Conservation (phyloP, 768 basidiomycete genomes). For the Rhizopogon rudus region DNA sequence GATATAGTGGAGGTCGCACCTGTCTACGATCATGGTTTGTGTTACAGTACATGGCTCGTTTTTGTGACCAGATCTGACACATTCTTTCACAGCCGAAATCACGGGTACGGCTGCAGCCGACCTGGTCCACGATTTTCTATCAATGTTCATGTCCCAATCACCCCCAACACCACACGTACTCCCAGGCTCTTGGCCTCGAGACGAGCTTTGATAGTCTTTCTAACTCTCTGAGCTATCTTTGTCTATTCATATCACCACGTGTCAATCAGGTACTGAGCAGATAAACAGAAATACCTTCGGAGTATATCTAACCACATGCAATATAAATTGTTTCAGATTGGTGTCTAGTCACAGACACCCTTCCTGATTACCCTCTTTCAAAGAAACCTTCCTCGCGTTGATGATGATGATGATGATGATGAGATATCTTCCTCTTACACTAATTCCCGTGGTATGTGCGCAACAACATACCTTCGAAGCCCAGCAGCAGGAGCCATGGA, state of each 20-base stretch:
- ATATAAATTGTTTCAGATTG: not conserved
- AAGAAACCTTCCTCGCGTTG: no score
- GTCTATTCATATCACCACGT: not conserved
- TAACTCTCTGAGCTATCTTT: not conserved
- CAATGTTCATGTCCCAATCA: conserved; percentile 28
- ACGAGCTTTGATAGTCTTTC: conserved; percentile 14
- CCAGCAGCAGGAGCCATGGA: conserved; percentile 37
- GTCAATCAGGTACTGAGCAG: not conserved
- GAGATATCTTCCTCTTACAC: not conserved
- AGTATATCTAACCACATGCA: not conserved
- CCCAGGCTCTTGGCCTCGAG: conserved; percentile 9
- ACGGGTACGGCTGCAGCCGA: conserved; percentile 41
- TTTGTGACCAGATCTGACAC: not conserved
- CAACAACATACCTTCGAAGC: conserved; percentile 1
- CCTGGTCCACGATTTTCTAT: conserved; percentile 41
- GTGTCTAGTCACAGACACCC: not conserved
- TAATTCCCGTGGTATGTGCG: not conserved
- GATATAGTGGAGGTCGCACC: conserved; percentile 75
- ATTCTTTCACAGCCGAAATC: conserved; percentile 28
- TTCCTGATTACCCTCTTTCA: not conserved
- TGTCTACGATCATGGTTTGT: conserved; percentile 61
- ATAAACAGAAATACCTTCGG: not conserved
- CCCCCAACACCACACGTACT: conserved; percentile 17
- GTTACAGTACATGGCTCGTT: not conserved
- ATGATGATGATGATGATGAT: not conserved